Percentiles rank a stretch among this genome's conserved stretches.
These are phyloP conservation scores for Triticum timopheevii DNA, from an alignment of 176 grass and related monocot species.

Conservation along the genomic window DNA sequence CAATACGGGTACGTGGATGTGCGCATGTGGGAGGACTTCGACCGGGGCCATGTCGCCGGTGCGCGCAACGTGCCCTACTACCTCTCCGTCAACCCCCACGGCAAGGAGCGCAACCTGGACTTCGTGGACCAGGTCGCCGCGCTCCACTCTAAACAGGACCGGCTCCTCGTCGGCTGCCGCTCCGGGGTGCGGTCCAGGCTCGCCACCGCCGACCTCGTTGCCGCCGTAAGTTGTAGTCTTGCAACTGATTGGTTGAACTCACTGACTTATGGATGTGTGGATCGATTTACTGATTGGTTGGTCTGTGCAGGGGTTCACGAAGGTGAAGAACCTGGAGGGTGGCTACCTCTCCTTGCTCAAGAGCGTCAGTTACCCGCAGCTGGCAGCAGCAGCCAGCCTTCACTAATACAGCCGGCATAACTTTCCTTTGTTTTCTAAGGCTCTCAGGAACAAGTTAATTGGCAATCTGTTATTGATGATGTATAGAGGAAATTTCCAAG, in stretches of 20 bases:
- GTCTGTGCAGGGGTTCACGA: too few relatives aligned
- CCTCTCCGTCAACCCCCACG: constrained; percentile 35
- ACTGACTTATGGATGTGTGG: too few relatives aligned
- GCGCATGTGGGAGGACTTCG: constrained; percentile 51
- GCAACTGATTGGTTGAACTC: background rate
- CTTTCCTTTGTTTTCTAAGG: too few relatives aligned
- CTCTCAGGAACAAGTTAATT: too few relatives aligned
- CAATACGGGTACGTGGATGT: constrained; percentile 38
- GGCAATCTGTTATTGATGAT: too few relatives aligned
- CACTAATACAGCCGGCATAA: too few relatives aligned
- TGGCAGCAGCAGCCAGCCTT: background rate
- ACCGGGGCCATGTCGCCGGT: constrained; percentile 32
- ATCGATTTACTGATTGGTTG: too few relatives aligned
- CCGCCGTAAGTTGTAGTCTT: background rate
- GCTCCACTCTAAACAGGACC: constrained; percentile 2
- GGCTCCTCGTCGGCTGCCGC: constrained; percentile 32
- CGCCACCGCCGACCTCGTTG: constrained; percentile 32
- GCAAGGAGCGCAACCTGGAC: constrained; percentile 35
- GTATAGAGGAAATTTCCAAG: too few relatives aligned
- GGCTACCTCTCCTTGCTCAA: background rate
- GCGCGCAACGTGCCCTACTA: constrained; percentile 46
- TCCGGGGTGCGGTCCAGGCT: constrained; percentile 41
- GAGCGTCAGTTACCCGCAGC: background rate
- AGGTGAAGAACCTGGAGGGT: too few relatives aligned
- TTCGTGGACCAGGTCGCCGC: constrained; percentile 35